Evolutionary conservation across 2,329 filamentous ascomycete species (phyloP), one percentile per base, ranked within the genome.

Genomic region (Myriosclerotinia duriaeana): DNA sequence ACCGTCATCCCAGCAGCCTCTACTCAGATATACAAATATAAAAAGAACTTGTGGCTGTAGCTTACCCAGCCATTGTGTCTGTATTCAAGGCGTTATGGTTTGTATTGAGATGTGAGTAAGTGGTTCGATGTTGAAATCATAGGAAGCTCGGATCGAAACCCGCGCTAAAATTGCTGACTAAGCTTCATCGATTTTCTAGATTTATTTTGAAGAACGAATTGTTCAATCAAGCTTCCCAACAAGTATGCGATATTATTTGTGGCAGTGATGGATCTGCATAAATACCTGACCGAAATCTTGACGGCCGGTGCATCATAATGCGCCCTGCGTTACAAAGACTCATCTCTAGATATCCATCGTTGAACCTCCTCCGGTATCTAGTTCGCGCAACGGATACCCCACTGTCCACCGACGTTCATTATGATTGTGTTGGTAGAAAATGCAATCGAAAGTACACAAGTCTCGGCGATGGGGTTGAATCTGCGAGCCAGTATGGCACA

Each of bases 21-120:
- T 46, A 9, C 8, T 26, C 52, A 56, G 38, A 20, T 20, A 1
- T 3, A 5, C 14, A 9, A 12, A 2, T 48, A 20, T 40, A 20
- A 3, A 20, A 40, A 36, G 15, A 48, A 65, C 67, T 67, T 63
- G n/a, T 20, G 26, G 2, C 14, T 44, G 64, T 59, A 5, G 70
- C 73, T 65, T 72, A 76, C 75, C 75, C 75, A 73, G 74, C 72
- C 73, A 75, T 75, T 74, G 68, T 73, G 71, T 66, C 44, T 71
- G 67, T 69, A 55, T 67, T 70, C 38, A 14, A 48, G 50, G 50
- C 38, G 52, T 62, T 48, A 62, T 30, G 40, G 34, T 55, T 55
- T 63, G 30, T 48, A 56, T 64, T 40, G 34, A 40, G 36, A 64
- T 64, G 56, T 20, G 59, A 64, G 66, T 55, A 42, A 64, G 38